Conservation (phyloP, 352 stramenopile genomes). For the Pythium guiyangense region DNA sequence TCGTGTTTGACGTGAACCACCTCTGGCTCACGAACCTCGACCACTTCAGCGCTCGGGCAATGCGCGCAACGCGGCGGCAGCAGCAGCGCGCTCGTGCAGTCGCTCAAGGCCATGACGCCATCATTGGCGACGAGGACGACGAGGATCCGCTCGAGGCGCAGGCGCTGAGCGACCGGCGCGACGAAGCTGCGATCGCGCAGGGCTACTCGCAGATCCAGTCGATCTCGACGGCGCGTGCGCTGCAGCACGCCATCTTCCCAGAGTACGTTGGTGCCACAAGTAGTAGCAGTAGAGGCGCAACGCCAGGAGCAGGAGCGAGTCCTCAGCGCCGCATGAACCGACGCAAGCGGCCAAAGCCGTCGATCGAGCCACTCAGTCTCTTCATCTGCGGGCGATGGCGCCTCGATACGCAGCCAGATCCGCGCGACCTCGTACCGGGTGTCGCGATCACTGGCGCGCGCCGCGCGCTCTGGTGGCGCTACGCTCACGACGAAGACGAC, state of each 20-base stretch:
- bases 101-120: conserved; percentile 3
- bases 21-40: conserved; percentile 90
- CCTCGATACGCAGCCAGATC: conserved; percentile 13
- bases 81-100: conserved; percentile 4
- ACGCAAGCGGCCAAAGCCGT: conserved; percentile 4
- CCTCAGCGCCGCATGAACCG: too few species aligned
- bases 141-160: conserved; percentile 9
- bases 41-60: conserved; percentile 66
- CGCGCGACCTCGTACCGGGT: conserved; percentile 36
- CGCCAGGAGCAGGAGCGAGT: conserved; percentile 3
- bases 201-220: conserved; percentile 80
- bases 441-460: conserved; percentile 27
- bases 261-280: too few species aligned
- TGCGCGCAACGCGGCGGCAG: conserved; percentile 10
- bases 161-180: conserved; percentile 37
- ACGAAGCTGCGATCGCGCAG: conserved; percentile 52
- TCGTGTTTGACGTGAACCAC: conserved; percentile 87
- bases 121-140: conserved; percentile 2
- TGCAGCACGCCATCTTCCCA: conserved; percentile 48
- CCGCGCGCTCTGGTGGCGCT: conserved; percentile 56
- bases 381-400: conserved; percentile 53
- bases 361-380: conserved; percentile 43
- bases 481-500: conserved; percentile 16
- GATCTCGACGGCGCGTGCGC: conserved; percentile 47
- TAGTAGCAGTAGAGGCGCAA: not conserved